phyloP scores from a whole-genome alignment of 2,329 filamentous ascomycete genomes.

The Botrytis sinoallii region DNA sequence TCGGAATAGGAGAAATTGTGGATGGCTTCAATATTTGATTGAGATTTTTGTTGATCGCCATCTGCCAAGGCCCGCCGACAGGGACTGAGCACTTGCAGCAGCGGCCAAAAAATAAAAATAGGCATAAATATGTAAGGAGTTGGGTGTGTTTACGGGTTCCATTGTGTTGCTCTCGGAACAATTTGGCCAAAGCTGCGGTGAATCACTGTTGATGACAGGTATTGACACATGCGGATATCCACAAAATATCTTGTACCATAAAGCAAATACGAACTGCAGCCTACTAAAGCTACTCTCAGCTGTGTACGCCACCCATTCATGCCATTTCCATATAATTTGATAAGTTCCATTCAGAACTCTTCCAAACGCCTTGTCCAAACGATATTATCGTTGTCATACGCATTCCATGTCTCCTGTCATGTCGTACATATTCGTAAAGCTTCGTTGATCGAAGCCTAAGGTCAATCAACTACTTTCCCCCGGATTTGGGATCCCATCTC shows the following conservation, averaged over 20 bases:
- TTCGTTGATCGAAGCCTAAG: background rate
- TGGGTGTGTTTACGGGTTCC: background rate
- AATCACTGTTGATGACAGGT: background rate
- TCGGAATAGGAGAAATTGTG: conserved; percentile 11
- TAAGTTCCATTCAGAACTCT: background rate
- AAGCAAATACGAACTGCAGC: background rate
- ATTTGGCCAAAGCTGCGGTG: background rate
- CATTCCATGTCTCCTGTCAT: background rate
- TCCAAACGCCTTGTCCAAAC: conserved; percentile 1
- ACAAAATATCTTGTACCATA: background rate
- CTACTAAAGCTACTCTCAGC: background rate
- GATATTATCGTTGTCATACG: background rate
- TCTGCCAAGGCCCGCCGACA: background rate
- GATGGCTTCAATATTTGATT: background rate
- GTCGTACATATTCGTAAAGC: background rate
- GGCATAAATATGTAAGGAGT: background rate
- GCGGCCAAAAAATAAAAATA: background rate
- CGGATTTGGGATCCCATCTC: conserved; percentile 26
- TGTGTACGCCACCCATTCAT: conserved; percentile 8
- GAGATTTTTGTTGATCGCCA: background rate
- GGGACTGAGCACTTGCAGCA: background rate
- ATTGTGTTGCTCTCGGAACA: background rate
- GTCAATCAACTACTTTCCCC: background rate
- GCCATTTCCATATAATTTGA: conserved; percentile 6
- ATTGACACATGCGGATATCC: conserved; percentile 1